A percentile compares a stretch with the other conserved stretches of the same genome.
Conservation (phyloP, 768 basidiomycete species). For the Leccinum broughii region DNA sequence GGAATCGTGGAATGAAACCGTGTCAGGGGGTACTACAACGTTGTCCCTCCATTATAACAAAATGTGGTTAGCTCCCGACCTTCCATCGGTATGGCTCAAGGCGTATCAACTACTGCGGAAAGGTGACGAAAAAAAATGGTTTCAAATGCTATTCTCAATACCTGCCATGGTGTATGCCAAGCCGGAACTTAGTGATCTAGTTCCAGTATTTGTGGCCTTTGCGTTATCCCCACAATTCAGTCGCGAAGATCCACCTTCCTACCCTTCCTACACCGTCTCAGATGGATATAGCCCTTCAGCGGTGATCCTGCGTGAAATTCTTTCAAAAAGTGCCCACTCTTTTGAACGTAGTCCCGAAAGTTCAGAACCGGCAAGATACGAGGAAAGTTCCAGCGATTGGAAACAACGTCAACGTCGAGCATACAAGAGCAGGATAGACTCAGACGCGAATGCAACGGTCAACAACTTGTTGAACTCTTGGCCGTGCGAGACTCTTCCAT, state of each 20-base stretch:
- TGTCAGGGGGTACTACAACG: not conserved
- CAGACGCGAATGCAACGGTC: conserved; percentile 5
- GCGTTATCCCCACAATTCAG: conserved; percentile 13
- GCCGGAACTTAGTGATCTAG: not conserved
- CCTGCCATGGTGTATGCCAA: not conserved
- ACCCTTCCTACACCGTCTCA: conserved; percentile 10
- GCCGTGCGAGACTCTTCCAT: conserved; percentile 12
- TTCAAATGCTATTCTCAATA: not conserved
- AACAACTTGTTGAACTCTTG: conserved; percentile 9
- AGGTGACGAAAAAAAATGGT: not conserved
- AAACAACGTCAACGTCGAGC: not conserved
- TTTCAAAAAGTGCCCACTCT: not conserved
- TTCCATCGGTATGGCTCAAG: conserved; percentile 27
- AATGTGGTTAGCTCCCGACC: conserved; percentile 24
- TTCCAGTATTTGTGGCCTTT: conserved; percentile 27
- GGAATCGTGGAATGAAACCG: not conserved
- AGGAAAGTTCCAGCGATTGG: not conserved
- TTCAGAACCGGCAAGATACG: too few species aligned
- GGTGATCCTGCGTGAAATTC: not conserved
- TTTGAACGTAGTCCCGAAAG: too few species aligned
- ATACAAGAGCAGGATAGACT: conserved; percentile 1
- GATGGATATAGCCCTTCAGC: conserved; percentile 9
- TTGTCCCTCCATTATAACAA: conserved; percentile 20
- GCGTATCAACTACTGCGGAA: conserved; percentile 26
- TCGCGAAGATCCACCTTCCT: conserved; percentile 12